Evolutionary conservation across 1,284 basidiomycete species (phyloP).

Genomic region (Moesziomyces globuligerus): DNA sequence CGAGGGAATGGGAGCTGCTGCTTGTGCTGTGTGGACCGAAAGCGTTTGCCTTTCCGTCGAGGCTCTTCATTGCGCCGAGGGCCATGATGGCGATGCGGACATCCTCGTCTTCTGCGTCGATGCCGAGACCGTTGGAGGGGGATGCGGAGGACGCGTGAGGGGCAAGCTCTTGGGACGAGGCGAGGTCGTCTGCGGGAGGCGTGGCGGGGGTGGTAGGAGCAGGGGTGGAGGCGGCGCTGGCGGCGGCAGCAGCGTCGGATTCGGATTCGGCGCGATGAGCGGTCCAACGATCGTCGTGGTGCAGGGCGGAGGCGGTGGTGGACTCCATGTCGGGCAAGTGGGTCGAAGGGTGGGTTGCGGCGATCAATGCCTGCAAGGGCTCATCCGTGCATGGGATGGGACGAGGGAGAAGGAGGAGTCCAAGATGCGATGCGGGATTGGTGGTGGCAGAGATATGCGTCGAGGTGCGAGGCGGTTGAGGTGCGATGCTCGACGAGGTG

Average conservation of each 20-base stretch:
- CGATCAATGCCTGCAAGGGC: conserved; percentile 4
- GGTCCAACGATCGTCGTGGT: conserved; percentile 43
- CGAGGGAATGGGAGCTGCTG: conserved; percentile 18
- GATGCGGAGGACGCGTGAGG: conserved; percentile 2
- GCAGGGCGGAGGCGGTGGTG: conserved; percentile 13
- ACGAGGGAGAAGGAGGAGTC: neutral
- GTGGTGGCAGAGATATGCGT: conserved; percentile 4
- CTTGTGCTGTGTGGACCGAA: conserved; percentile 14
- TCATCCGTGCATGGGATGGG: conserved; percentile 6
- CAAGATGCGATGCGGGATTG: neutral
- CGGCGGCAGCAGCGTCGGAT: conserved; percentile 9
- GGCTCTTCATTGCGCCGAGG: conserved; percentile 56
- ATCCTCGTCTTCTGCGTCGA: conserved; percentile 57
- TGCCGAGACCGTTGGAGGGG: conserved; percentile 30
- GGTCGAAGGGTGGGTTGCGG: neutral
- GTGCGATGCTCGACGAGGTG: neutral
- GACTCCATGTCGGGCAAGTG: conserved; percentile 17
- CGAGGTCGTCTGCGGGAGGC: conserved; percentile 35
- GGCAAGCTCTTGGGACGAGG: conserved; percentile 24
- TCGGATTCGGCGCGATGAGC: conserved; percentile 35
- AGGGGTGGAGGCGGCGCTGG: conserved; percentile 41
- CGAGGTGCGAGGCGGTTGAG: neutral
- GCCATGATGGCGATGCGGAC: conserved; percentile 60
- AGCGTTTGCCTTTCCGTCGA: conserved; percentile 38
- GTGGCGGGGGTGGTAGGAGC: conserved; percentile 39